Percentiles rank a stretch among this genome's conserved stretches.
Conservation (phyloP, 2,329 filamentous ascomycete species). For the Aspergillus arachidicola region DNA sequence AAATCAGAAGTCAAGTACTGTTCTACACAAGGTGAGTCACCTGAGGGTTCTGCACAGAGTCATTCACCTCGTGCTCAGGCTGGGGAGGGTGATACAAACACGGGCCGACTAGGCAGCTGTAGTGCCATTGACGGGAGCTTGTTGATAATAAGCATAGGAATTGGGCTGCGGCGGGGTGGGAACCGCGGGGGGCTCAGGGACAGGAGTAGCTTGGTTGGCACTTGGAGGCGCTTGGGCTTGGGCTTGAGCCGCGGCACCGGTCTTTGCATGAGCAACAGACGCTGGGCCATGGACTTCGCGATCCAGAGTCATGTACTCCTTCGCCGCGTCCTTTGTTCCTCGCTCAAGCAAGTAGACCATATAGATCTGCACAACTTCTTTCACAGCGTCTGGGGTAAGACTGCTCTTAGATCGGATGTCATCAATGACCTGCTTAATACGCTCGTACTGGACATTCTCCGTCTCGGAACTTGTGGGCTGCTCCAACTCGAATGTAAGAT, state of each 20-base stretch:
- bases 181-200: constrained; percentile 11
- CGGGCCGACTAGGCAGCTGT: constrained; percentile 16
- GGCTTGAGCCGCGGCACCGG: constrained; percentile 25
- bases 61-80: constrained; percentile 7
- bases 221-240: constrained; percentile 12
- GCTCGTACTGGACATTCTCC: constrained; percentile 67
- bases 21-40: constrained; percentile 23
- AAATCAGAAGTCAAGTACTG: constrained; percentile 18
- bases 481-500: constrained; percentile 84
- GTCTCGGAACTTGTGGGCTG: constrained; percentile 70
- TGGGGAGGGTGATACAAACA: neutral
- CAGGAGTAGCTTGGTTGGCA: constrained; percentile 2
- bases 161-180: constrained; percentile 23
- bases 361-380: constrained; percentile 76
- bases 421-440: constrained; percentile 79
- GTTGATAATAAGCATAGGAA: constrained; percentile 35
- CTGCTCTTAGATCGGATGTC: constrained; percentile 73
- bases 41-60: constrained; percentile 12
- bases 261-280: constrained; percentile 41
- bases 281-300: constrained; percentile 76
- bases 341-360: constrained; percentile 81
- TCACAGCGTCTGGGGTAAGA: constrained; percentile 68
- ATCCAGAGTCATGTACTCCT: constrained; percentile 81
- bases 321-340: constrained; percentile 80
- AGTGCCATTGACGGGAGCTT: constrained; percentile 32